These are phyloP conservation scores for Cutaneotrichosporon arboriforme DNA, from an alignment of 1,284 basidiomycete species.

Conservation along the genomic window DNA sequence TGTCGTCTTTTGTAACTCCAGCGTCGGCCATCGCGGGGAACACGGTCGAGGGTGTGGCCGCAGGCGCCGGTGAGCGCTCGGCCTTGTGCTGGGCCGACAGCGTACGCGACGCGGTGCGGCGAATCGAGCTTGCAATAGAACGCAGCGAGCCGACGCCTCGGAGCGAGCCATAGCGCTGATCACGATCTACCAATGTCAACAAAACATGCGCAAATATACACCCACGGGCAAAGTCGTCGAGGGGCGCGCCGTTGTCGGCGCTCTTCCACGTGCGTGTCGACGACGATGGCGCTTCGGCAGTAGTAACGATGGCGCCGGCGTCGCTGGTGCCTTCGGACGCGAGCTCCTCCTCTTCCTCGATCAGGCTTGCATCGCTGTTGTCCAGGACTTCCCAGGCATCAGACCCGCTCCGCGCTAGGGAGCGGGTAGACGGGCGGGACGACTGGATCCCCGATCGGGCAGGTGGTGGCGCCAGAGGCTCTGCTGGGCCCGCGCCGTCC, in stretches of 20 bases:
- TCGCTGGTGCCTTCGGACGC: neutral
- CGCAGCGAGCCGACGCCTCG: constrained; percentile 10
- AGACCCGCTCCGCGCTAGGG: constrained; percentile 1
- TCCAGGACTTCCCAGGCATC: constrained; percentile 41
- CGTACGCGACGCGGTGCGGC: constrained; percentile 13
- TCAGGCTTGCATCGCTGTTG: constrained; percentile 32
- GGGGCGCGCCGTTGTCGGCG: constrained; percentile 34
- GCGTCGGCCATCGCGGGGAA: constrained; percentile 1
- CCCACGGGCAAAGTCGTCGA: constrained; percentile 27
- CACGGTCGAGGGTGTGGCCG: neutral
- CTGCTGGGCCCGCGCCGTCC: neutral
- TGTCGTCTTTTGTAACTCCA: neutral
- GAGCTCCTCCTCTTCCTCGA: constrained; percentile 8
- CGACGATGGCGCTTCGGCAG: neutral
- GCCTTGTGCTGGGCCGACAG: constrained; percentile 9
- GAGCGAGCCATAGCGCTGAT: neutral
- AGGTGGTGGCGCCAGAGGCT: neutral
- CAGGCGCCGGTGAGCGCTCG: neutral
- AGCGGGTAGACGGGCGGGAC: constrained; percentile 1
- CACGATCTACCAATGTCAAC: neutral
- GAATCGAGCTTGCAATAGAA: constrained; percentile 17
- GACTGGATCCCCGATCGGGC: neutral
- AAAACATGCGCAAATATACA: neutral
- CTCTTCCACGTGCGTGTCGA: constrained; percentile 34
- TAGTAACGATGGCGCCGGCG: no score